These are phyloP conservation scores for Sporothrix mexicana DNA, from an alignment of 2,329 filamentous ascomycete species.

Conservation along the genomic window DNA sequence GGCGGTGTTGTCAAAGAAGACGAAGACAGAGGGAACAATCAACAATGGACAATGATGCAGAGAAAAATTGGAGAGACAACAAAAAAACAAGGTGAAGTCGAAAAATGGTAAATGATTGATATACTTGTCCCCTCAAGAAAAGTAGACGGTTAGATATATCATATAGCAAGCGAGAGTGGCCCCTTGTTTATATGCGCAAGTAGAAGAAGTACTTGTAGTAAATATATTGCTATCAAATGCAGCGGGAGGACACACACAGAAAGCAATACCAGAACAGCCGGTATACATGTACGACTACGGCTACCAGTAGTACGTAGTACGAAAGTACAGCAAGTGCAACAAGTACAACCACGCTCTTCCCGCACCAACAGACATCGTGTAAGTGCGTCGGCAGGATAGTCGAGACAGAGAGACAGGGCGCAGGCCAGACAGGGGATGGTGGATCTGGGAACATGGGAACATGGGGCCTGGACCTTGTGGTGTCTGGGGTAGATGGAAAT, in stretches of 20 bases:
- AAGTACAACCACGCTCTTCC: no score
- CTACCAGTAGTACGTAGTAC: no score
- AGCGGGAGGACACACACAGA: neutral
- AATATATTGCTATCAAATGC: neutral
- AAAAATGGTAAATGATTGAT: neutral
- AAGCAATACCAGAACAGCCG: neutral
- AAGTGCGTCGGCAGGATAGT: conserved; percentile 23
- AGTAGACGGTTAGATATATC: neutral
- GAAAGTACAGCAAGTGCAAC: neutral
- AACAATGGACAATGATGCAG: neutral
- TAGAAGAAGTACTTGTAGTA: neutral
- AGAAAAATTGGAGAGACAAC: neutral
- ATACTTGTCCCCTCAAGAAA: neutral
- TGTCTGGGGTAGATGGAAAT: no score
- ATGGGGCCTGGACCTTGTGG: no score
- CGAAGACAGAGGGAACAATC: neutral
- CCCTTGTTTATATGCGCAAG: conserved; percentile 7
- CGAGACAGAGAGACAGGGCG: neutral
- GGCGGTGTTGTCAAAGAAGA: neutral
- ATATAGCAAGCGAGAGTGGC: neutral
- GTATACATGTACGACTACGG: neutral
- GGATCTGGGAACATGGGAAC: no score
- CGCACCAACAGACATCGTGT: neutral
- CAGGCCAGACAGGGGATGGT: no score
- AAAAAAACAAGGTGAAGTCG: neutral